A percentile compares a stretch with the other conserved stretches of the same genome.
phyloP scores from a whole-genome alignment of 148 eudicot species.

The Polygonum aviculare region DNA sequence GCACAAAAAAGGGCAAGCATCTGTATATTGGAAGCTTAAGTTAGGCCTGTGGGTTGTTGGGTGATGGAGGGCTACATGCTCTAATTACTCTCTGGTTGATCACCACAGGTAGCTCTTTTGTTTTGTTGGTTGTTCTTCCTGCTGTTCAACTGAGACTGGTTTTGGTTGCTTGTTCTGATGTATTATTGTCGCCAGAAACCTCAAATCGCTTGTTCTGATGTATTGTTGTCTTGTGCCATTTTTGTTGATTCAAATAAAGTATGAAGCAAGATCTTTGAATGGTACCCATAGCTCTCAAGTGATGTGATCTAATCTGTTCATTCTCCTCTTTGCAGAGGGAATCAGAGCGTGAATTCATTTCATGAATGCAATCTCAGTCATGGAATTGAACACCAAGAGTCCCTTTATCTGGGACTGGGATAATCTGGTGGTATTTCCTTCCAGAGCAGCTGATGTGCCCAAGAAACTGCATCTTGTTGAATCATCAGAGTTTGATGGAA shows the following conservation, averaged over 20 bases:
- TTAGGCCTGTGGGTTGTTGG: neutral
- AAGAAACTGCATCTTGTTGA: slow-evolving; percentile 47
- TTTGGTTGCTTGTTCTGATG: neutral
- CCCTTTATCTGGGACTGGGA: slow-evolving; percentile 78
- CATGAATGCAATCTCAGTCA: slow-evolving; percentile 33
- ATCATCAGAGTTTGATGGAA: slow-evolving; percentile 58
- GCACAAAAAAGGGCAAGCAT: neutral
- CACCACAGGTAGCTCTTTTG: neutral
- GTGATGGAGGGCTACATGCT: neutral
- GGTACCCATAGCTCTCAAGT: neutral
- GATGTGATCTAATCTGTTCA: neutral
- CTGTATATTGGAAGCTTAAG: neutral
- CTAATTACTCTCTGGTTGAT: neutral
- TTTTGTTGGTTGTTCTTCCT: neutral
- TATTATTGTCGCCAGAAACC: neutral
- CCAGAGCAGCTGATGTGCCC: slow-evolving; percentile 46
- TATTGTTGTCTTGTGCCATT: neutral
- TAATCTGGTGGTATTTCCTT: slow-evolving; percentile 44
- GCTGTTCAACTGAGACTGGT: neutral
- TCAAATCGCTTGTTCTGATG: neutral
- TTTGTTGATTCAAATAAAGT: neutral
- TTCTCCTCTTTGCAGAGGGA: slow-evolving; percentile 7
- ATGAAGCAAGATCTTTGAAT: neutral
- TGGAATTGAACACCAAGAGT: slow-evolving; percentile 73
- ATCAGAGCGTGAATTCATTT: neutral